A percentile compares a stretch with the other conserved stretches of the same genome.
phyloP scores from a whole-genome alignment of 2,329 filamentous ascomycete genomes.

The Colletotrichum horii region DNA sequence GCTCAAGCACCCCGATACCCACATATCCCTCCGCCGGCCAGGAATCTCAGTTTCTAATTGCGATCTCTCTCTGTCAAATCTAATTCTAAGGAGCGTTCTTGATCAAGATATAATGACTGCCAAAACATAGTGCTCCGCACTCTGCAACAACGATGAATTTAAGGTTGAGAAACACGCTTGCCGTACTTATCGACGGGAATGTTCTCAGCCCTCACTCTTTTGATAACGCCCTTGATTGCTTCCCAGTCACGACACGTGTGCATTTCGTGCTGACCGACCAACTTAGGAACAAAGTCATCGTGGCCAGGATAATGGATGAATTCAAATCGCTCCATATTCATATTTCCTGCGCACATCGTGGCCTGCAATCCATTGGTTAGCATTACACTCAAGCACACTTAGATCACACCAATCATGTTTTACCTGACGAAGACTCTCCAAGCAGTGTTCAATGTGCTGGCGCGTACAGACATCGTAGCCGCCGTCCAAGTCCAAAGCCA shows the following conservation, averaged over 20 bases:
- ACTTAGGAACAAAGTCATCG: not conserved
- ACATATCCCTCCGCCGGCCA: too few species aligned
- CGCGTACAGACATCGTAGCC: not conserved
- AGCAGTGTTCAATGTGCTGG: not conserved
- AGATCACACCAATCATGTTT: not conserved
- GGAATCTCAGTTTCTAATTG: too few species aligned
- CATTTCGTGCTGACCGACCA: not conserved
- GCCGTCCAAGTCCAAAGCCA: not conserved
- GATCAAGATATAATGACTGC: rapidly evolving
- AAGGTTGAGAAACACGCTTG: not conserved
- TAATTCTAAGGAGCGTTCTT: not conserved
- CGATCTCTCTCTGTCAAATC: too few species aligned
- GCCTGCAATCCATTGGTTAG: not conserved
- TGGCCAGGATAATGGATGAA: not conserved
- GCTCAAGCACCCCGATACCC: too few species aligned
- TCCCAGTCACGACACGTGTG: not conserved
- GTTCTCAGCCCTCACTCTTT: not conserved
- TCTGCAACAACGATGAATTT: not conserved
- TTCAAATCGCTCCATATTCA: not conserved
- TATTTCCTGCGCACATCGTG: not conserved
- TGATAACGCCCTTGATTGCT: not conserved
- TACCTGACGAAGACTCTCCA: not conserved
- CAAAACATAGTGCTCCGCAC: not conserved
- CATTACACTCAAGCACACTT: not conserved
- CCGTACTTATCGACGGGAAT: not conserved